Conservation (phyloP, 179 eudicot species). For the Camellia oleifera region DNA sequence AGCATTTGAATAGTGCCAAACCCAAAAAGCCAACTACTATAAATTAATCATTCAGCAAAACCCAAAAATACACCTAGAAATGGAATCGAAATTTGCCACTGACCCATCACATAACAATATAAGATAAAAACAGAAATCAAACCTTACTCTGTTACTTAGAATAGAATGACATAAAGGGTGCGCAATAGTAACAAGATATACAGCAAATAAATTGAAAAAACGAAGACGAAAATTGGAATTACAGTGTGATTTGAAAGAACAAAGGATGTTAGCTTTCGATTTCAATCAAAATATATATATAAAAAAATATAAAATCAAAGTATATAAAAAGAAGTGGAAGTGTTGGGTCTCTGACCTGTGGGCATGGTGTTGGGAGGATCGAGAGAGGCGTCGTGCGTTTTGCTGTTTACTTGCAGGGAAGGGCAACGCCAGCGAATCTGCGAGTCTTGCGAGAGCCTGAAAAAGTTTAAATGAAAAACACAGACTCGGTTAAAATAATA, state of each 20-base stretch:
- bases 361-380: conserved; percentile 23
- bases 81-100: background rate
- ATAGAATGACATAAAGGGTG: background rate
- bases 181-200: background rate
- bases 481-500: no score
- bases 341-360: conserved; percentile 15
- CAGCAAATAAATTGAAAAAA: background rate
- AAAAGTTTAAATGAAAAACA: no score
- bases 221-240: background rate
- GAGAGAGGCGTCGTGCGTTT: conserved; percentile 5
- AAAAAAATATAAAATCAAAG: background rate
- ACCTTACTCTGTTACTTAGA: background rate
- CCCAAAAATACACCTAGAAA: background rate
- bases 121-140: background rate
- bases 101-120: background rate
- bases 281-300: background rate
- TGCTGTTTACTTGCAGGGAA: conserved; percentile 18
- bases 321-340: background rate
- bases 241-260: background rate
- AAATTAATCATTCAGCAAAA: background rate
- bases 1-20: no score
- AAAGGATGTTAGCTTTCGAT: background rate
- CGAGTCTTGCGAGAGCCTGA: no score
- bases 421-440: conserved; percentile 14
- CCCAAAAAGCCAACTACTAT: no score